phyloP scores from a whole-genome alignment of 495 filamentous ascomycete species.

The Antarctomyces pellizariae region DNA sequence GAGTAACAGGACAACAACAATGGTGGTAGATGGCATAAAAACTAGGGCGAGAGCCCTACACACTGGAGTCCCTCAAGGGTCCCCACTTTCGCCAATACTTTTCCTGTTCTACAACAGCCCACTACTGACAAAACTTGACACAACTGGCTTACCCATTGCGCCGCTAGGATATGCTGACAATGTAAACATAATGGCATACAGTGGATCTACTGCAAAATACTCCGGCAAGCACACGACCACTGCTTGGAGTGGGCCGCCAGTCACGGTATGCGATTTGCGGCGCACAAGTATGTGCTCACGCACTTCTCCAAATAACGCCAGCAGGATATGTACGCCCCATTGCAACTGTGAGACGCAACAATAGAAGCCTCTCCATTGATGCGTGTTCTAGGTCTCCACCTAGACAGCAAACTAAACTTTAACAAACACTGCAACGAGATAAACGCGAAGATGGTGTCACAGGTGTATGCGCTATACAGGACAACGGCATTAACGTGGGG shows the following conservation, averaged over 20 bases:
- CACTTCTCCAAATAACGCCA: conserved; percentile 1
- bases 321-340: background rate
- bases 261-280: conserved; percentile 2
- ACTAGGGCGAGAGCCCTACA: background rate
- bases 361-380: background rate
- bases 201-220: conserved; percentile 1
- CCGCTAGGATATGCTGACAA: conserved; percentile 4
- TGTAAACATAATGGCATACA: conserved; percentile 3
- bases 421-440: no score
- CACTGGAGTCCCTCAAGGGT: conserved; percentile 10
- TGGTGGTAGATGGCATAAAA: conserved; percentile 2
- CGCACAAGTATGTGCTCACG: conserved; percentile 3
- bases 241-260: conserved; percentile 2
- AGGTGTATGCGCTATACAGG: no score
- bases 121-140: conserved; percentile 4
- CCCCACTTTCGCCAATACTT: conserved; percentile 10
- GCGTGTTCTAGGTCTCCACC: background rate
- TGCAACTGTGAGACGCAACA: background rate
- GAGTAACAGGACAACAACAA: conserved; percentile 1
- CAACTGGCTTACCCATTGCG: background rate
- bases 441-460: no score
- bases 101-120: conserved; percentile 10
- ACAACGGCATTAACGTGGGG: conserved; percentile 1
- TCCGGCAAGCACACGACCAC: conserved; percentile 1
- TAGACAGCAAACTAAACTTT: background rate